Evolutionary conservation across 2,329 filamentous ascomycete genomes (phyloP), one percentile per base, ranked within the genome.

Genomic region (Piedraia hortae): DNA sequence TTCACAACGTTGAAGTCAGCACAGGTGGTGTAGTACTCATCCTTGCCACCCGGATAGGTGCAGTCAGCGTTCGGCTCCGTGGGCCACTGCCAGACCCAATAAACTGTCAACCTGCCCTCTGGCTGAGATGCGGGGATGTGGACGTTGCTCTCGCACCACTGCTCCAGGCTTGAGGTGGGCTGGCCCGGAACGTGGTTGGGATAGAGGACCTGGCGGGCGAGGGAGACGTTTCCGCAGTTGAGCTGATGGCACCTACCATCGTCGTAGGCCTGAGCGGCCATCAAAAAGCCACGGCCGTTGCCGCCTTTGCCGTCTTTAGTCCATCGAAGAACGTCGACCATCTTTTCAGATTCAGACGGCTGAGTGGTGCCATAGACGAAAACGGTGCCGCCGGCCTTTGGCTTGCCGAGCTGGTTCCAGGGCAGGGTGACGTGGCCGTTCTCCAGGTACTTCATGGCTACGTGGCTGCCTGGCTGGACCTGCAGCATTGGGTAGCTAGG

Each of bases 1-100:
- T n/a, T n/a, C n/a, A n/a, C n/a, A n/a, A n/a, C n/a, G n/a, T n/a
- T n/a, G n/a, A n/a, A n/a, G n/a, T n/a, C n/a, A n/a, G n/a, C n/a
- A n/a, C n/a, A n/a, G n/a, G n/a, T n/a, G n/a, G n/a, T n/a, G n/a
- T n/a, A n/a, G n/a, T n/a, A n/a, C n/a, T n/a, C n/a, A n/a, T n/a
- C n/a, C n/a, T n/a, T n/a, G n/a, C n/a, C n/a, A n/a, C n/a, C n/a
- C n/a, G n/a, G n/a, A n/a, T n/a, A n/a, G n/a, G n/a, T n/a, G n/a
- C n/a, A n/a, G n/a, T n/a, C n/a, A n/a, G n/a, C n/a, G n/a, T n/a
- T n/a, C 5, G 41, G 27, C 4, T 30, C 34, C 8, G 62, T 67
- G 3, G 70, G 68, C 75, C 78, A 97, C 44, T 89, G 71, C 85
- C 85, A 97, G 20, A 91, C 69, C 82, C 82, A 93, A 53, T 90